Evolutionary conservation across 176 grass and related monocot species (phyloP).

Genomic region (Carex pumila): DNA sequence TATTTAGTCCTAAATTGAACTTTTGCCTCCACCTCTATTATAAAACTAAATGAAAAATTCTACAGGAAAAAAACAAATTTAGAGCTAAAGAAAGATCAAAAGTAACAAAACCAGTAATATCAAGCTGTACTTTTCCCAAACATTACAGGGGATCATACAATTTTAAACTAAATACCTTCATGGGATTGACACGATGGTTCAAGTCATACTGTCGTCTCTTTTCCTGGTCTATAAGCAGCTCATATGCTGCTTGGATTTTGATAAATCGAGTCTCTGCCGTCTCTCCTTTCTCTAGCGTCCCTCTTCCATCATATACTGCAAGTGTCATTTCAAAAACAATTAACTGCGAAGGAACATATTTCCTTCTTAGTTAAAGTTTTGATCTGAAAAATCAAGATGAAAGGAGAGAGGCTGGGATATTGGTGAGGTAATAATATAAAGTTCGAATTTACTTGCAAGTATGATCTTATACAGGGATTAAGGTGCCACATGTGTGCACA

Average conservation of each 20-base stretch:
- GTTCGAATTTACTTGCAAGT: background rate
- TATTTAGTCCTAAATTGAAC: background rate
- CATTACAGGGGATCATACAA: background rate
- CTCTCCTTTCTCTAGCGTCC: conserved; percentile 86
- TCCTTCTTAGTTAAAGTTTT: background rate
- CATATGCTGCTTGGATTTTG: conserved; percentile 99
- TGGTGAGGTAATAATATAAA: background rate
- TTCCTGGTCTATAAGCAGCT: conserved; percentile 75
- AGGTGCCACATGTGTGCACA: background rate
- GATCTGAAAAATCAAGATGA: background rate
- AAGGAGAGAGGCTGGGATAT: background rate
- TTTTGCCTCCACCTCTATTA: conserved; percentile 1
- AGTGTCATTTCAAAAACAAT: conserved; percentile 23
- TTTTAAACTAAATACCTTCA: conserved; percentile 57
- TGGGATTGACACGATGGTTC: conserved; percentile 81
- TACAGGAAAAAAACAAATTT: background rate
- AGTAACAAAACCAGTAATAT: background rate
- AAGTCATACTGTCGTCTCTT: conserved; percentile 72
- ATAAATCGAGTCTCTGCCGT: conserved; percentile 93
- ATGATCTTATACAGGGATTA: background rate
- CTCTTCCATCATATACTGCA: conserved; percentile 92
- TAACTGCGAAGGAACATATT: conserved; percentile 17
- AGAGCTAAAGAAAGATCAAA: background rate
- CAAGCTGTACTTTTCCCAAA: background rate
- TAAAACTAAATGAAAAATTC: background rate